phyloP scores from a whole-genome alignment of 1,284 basidiomycete species.

The Limonomyces culmigenus region DNA sequence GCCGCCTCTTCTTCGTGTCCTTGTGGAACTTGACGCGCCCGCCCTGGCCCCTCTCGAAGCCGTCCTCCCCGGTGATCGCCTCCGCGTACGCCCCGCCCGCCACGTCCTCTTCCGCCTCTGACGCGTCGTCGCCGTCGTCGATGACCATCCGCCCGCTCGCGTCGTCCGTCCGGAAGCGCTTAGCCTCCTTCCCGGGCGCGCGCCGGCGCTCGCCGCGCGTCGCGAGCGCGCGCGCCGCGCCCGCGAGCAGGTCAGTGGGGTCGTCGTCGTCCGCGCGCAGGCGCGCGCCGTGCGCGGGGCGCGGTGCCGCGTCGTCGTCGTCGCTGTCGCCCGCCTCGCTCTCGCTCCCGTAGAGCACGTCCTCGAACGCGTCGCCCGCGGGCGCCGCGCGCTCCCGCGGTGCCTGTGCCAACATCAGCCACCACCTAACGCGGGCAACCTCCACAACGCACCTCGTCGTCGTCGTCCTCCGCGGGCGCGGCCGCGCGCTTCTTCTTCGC shows the following conservation, averaged over 20 bases:
- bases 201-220: slow-evolving; percentile 30
- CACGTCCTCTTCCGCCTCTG: slow-evolving; percentile 31
- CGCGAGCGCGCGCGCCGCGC: slow-evolving; percentile 40
- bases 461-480: slow-evolving; percentile 37
- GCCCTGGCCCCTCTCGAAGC: slow-evolving; percentile 68
- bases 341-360: slow-evolving; percentile 88
- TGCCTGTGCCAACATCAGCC: too few species aligned
- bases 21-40: slow-evolving; percentile 94
- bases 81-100: slow-evolving; percentile 79
- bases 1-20: slow-evolving; percentile 80
- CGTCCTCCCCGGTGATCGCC: slow-evolving; percentile 70
- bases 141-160: slow-evolving; percentile 85
- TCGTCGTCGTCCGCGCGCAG: slow-evolving; percentile 84
- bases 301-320: slow-evolving; percentile 35
- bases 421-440: too few species aligned
- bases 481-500: slow-evolving; percentile 55
- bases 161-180: slow-evolving; percentile 77
- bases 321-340: slow-evolving; percentile 69
- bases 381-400: too few species aligned
- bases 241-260: slow-evolving; percentile 89
- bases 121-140: slow-evolving; percentile 35
- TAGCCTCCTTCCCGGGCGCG: slow-evolving; percentile 77
- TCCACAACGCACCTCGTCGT: slow-evolving; percentile 11
- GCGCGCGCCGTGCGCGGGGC: slow-evolving; percentile 27
- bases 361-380: slow-evolving; percentile 88